A percentile compares a stretch with the other conserved stretches of the same genome.
phyloP scores from a whole-genome alignment of 495 filamentous ascomycete species.

The Daldinia vernicosa region DNA sequence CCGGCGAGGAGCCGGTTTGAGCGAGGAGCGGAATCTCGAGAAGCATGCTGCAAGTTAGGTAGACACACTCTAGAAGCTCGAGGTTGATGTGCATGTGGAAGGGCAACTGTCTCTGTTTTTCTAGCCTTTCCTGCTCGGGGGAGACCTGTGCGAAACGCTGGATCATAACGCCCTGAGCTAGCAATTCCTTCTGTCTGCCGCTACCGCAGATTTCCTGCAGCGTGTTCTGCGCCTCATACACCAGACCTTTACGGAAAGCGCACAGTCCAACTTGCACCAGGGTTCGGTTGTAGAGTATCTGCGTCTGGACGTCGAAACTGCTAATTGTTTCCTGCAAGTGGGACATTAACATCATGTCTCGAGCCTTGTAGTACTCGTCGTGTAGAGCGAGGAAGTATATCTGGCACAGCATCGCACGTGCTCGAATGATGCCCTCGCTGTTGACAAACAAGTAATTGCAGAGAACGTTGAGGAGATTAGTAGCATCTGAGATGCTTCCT shows the following conservation, averaged over 20 bases:
- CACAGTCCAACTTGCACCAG: conserved; percentile 98
- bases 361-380: conserved; percentile 95
- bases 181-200: conserved; percentile 94
- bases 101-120: conserved; percentile 93
- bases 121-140: conserved; percentile 95
- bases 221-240: conserved; percentile 96
- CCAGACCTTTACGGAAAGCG: conserved; percentile 94
- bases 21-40: conserved; percentile 97
- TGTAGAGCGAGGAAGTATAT: conserved; percentile 98
- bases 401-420: conserved; percentile 96
- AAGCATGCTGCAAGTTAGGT: conserved; percentile 98
- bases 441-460: conserved; percentile 94
- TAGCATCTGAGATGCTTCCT: conserved; percentile 67
- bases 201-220: conserved; percentile 98
- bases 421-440: conserved; percentile 94
- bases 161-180: conserved; percentile 97
- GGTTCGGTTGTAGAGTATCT: conserved; percentile 98
- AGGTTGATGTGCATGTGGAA: conserved; percentile 99
- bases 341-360: conserved; percentile 99
- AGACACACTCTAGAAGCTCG: conserved; percentile 96
- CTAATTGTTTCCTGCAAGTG: conserved; percentile 95
- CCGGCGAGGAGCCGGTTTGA: conserved; percentile 93
- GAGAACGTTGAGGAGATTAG: conserved; percentile 80
- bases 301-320: conserved; percentile 93
- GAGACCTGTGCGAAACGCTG: conserved; percentile 94